Conservation (phyloP, 2,329 filamentous ascomycete species). For the Aspergillus persii region DNA sequence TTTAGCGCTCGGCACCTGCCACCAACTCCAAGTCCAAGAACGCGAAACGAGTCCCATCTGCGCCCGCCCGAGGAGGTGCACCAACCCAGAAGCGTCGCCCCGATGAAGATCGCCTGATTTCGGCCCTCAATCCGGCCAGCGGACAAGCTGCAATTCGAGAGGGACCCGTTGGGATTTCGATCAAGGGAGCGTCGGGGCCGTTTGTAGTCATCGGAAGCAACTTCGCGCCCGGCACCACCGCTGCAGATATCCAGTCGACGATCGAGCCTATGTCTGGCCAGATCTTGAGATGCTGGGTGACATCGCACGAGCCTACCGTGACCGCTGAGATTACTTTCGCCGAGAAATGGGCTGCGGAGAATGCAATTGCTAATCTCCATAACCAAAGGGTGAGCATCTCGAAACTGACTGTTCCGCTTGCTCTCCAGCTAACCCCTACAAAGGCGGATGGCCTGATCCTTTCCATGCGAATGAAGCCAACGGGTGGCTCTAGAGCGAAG, state of each 20-base stretch:
- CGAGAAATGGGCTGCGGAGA: constrained; percentile 56
- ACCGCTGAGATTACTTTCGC: constrained; percentile 60
- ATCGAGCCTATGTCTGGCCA: constrained; percentile 53
- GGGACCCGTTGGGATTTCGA: constrained; percentile 47
- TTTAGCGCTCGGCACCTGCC: constrained; percentile 39
- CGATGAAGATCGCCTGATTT: constrained; percentile 33
- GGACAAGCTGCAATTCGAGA: constrained; percentile 32
- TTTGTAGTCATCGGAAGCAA: constrained; percentile 61
- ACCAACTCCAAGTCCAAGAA: constrained; percentile 38
- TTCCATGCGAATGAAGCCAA: constrained; percentile 54
- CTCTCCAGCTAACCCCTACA: constrained; percentile 22
- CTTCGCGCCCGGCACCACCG: constrained; percentile 65
- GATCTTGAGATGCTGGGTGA: constrained; percentile 54
- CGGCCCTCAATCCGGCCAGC: constrained; percentile 29
- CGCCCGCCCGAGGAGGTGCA: constrained; percentile 16
- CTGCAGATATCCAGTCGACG: constrained; percentile 63
- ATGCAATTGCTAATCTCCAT: constrained; percentile 61
- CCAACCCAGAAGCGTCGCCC: constrained; percentile 31
- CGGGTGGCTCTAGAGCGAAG: constrained; percentile 7
- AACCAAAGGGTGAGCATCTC: constrained; percentile 55
- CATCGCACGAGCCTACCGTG: constrained; percentile 54
- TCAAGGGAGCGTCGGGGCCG: constrained; percentile 55
- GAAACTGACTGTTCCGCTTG: neutral
- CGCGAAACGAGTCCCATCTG: constrained; percentile 34
- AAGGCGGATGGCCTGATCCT: constrained; percentile 61